These are phyloP conservation scores for Pisolithus sp. DNA, from an alignment of 768 basidiomycete species.

Conservation along the genomic window DNA sequence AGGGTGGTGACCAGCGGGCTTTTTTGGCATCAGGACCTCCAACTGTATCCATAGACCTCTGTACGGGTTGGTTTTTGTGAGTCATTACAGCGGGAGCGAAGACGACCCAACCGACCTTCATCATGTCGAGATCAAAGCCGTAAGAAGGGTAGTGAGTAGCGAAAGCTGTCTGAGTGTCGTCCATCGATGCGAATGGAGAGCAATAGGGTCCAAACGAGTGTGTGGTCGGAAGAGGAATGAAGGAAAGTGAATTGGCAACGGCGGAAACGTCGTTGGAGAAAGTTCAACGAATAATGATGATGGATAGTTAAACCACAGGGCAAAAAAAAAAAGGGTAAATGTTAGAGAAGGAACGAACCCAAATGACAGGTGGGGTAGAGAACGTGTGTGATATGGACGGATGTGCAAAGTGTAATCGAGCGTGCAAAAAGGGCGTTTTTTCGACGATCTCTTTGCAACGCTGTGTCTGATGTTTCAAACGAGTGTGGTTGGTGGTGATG, in stretches of 20 bases:
- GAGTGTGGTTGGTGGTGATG: conserved; percentile 22
- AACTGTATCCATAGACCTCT: conserved; percentile 84
- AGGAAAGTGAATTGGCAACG: conserved; percentile 43
- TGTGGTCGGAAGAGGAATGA: conserved; percentile 34
- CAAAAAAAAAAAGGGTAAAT: conserved; percentile 39
- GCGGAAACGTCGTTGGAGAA: conserved; percentile 35
- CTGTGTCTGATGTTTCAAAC: conserved; percentile 18
- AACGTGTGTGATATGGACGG: conserved; percentile 36
- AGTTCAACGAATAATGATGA: conserved; percentile 33
- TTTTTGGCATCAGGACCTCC: conserved; percentile 85
- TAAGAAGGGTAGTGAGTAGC: conserved; percentile 64
- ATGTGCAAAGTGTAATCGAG: conserved; percentile 11
- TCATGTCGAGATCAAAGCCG: conserved; percentile 84
- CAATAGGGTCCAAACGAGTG: conserved; percentile 18
- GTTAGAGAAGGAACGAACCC: conserved; percentile 49
- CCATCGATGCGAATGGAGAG: conserved; percentile 42
- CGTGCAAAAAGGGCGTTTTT: conserved; percentile 23
- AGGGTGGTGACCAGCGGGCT: conserved; percentile 81
- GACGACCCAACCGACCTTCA: conserved; percentile 55
- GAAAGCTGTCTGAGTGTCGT: conserved; percentile 69
- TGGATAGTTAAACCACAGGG: conserved; percentile 24
- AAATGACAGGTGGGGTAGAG: conserved; percentile 34
- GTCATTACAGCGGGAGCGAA: not conserved
- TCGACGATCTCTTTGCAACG: conserved; percentile 12
- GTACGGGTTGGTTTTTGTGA: conserved; percentile 1